A percentile compares a stretch with the other conserved stretches of the same genome.
Conservation (phyloP, 2,329 filamentous ascomycete genomes). For the Pseudopithomyces maydicus region DNA sequence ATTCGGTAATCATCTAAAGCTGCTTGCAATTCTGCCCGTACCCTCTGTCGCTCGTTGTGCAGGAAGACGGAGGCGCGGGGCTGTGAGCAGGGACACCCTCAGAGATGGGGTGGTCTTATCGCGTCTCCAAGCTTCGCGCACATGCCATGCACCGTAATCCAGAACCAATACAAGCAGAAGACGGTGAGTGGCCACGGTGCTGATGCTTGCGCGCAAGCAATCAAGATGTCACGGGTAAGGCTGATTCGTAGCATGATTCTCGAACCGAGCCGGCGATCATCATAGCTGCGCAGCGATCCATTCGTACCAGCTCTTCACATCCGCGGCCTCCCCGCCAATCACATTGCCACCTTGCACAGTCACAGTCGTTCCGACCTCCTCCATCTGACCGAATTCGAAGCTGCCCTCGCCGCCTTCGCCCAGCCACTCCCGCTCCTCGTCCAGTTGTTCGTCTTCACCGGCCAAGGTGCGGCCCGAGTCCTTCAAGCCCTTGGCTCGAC, state of each 20-base stretch:
- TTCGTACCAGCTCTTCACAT: slow-evolving; percentile 82
- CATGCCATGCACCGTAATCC: neutral
- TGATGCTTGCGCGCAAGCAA: neutral
- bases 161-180: neutral
- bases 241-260: slow-evolving; percentile 3
- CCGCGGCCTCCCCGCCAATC: slow-evolving; percentile 64
- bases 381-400: slow-evolving; percentile 82
- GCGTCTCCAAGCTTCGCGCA: neutral
- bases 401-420: slow-evolving; percentile 77
- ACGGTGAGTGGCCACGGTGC: neutral
- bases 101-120: neutral
- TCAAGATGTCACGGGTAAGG: slow-evolving; percentile 2
- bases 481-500: slow-evolving; percentile 76
- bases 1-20: slow-evolving; percentile 1
- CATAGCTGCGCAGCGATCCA: slow-evolving; percentile 83
- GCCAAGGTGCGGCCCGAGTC: slow-evolving; percentile 77
- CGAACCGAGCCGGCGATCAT: slow-evolving; percentile 6
- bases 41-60: too few species aligned
- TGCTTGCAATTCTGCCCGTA: neutral
- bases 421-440: slow-evolving; percentile 78
- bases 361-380: slow-evolving; percentile 80
- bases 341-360: slow-evolving; percentile 79
- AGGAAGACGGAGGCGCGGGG: neutral
- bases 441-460: slow-evolving; percentile 55
- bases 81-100: neutral